Base-by-base conservation (phyloP, 768 basidiomycete genomes). In the Kwoniella sp. region DNA sequence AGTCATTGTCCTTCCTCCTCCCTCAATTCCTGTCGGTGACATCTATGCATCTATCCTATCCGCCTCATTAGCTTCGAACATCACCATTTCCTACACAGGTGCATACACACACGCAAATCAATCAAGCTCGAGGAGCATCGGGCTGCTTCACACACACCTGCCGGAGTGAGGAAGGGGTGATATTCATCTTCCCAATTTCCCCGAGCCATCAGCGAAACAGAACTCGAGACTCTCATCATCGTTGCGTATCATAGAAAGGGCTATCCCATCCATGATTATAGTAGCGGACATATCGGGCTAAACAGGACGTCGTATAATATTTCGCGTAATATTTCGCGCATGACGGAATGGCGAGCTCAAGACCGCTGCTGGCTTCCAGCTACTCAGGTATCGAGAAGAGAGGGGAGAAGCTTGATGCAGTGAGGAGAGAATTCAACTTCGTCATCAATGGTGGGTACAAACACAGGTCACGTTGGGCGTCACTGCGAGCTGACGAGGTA, bases 361-460 rank as follows among this genome's bases (percentile, higher is more conserved):
- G 41, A 45, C 41, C 41, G 41, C 17, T 45, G 17, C 8, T 45
- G 15, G 58, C 65, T 0, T 55, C 65, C 17, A 56, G 41, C 41
- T 66, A 66, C 31, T n/a, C 45, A 2, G 8, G 23, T 5, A 60
- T 66, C 23, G 58, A 41, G n/a, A 38, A 31, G 22, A 26, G 58
- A 41, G 52, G 47, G n/a, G 58, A 41, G 30, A 50, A 31, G 31
- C 30, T 66, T 9, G 55, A 55, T 37, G 29, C 26, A 5, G 58
- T 66, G 13, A 34, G 58, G 45, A 57, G 34, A 38, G 65, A 66
- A n/a, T 23, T 66, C 47, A 58, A 60, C 13, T 2, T 38, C 7
- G 48, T 61, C 30, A 57, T 61, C 58, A 61, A 66, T 41, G 65
- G 65, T 66, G 54, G 23, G 59, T 38, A 11, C 30, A 52, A 12